Base-by-base conservation (phyloP, 1,139 yeast species). In the Hyphopichia khmerensis region DNA sequence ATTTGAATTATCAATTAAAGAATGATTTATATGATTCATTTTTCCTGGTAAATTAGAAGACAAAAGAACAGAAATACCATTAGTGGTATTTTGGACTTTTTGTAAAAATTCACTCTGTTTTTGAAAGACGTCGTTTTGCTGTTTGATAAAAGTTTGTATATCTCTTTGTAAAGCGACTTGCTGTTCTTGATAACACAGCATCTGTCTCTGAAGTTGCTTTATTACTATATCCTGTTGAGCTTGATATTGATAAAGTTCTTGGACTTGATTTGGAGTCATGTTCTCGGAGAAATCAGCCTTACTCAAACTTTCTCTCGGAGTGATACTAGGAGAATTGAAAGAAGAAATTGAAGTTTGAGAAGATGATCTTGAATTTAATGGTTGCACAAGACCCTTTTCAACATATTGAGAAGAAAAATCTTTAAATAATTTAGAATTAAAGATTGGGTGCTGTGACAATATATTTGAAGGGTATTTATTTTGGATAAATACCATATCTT, bases 401-500 rank as follows among this genome's bases (percentile, higher is more conserved):
- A 55, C 55, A 18, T 57, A 45, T 23, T 49, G 43, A 2, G 39
- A 37, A n/a, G 57, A 55, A 48, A 50, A 67, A 8, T 48, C 44
- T 18, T 48, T 45, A 43, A 66, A 66, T 8, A 50, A 40, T 2
- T 48, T 46, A 13, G 56, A 48, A 37, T 53, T 59, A 48, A 67
- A 67, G 4, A 65, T 49, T 5, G 65, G 63, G 43, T 66, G 68
- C 29, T 48, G 47, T 18, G 58, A 55, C 13, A 67, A 47, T 4
- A 64, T 59, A 44, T 59, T 62, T 6, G 50, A 41, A 3, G 72
- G 71, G 44, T 59, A 63, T 31, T 47, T 43, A 30, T 44, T 47
- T 40, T 53, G 55, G 2, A 67, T 43, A 2, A 62, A 42, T 3
- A 61, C 65, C 72, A 67, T 66, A 45, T 67, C 73, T 49, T 67